These are phyloP conservation scores for Arabidopsis arenosa DNA, from an alignment of 345 rosid species.

Conservation along the genomic window DNA sequence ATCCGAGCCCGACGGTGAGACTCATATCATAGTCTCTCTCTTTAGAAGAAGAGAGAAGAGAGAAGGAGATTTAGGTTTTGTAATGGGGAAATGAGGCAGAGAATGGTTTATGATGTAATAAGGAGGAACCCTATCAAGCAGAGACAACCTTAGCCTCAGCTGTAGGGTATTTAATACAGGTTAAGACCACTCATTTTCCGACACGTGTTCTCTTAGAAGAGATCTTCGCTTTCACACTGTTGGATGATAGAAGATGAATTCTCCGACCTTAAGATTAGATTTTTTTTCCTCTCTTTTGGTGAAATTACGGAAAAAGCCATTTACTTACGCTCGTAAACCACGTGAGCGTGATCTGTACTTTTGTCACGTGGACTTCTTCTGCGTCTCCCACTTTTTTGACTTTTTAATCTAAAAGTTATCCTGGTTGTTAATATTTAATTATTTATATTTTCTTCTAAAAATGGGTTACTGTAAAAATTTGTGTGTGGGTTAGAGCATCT, in stretches of 20 bases:
- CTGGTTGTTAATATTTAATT: not conserved
- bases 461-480: not conserved
- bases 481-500: no score
- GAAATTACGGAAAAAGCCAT: conserved; percentile 39
- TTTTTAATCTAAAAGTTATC: conserved; percentile 14
- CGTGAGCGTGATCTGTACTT: conserved; percentile 43
- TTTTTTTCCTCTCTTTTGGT: not conserved
- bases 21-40: not conserved
- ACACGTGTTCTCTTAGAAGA: conserved; percentile 29
- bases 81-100: conserved; percentile 17
- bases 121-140: conserved; percentile 23
- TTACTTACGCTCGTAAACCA: conserved; percentile 35
- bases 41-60: not conserved
- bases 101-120: conserved; percentile 1
- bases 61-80: not conserved
- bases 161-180: conserved; percentile 41
- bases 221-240: conserved; percentile 24
- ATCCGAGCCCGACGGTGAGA: conserved; percentile 83
- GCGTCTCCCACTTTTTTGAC: conserved; percentile 31
- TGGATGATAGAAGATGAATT: not conserved
- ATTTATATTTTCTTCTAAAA: not conserved
- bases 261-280: conserved; percentile 14
- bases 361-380: conserved; percentile 44
- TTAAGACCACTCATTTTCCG: not conserved
- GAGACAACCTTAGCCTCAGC: conserved; percentile 34